These are phyloP conservation scores for Colletotrichum sp. DNA, from an alignment of 2,329 filamentous ascomycete genomes.

Conservation along the genomic window DNA sequence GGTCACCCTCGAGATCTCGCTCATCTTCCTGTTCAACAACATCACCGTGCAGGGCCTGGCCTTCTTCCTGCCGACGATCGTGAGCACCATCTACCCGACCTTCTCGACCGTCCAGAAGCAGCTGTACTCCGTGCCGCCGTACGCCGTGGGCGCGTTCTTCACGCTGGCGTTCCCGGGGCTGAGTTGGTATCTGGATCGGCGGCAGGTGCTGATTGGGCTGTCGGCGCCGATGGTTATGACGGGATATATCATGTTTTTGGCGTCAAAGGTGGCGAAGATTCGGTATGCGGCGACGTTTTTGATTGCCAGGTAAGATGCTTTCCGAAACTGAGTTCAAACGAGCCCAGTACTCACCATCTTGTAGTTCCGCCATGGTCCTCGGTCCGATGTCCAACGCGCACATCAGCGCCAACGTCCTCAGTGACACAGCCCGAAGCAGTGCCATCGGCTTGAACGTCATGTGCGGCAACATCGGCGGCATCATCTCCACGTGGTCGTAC, in stretches of 20 bases:
- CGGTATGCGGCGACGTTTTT: slow-evolving; percentile 76
- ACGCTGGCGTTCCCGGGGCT: slow-evolving; percentile 65
- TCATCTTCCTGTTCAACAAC: slow-evolving; percentile 70
- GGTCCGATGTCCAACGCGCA: slow-evolving; percentile 72
- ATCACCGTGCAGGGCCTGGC: slow-evolving; percentile 74
- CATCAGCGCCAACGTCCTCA: slow-evolving; percentile 72
- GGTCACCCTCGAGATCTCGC: slow-evolving; percentile 58
- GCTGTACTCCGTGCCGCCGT: slow-evolving; percentile 73
- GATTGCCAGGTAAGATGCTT: slow-evolving; percentile 49
- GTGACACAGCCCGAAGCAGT: slow-evolving; percentile 70
- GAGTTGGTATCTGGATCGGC: slow-evolving; percentile 64
- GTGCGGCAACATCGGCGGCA: slow-evolving; percentile 74
- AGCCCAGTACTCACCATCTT: too few relatives aligned
- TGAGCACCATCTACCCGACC: slow-evolving; percentile 68
- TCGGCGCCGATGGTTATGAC: slow-evolving; percentile 68
- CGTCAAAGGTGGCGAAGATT: slow-evolving; percentile 51
- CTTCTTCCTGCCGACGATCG: slow-evolving; percentile 74
- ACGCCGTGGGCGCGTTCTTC: slow-evolving; percentile 72
- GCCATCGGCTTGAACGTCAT: slow-evolving; percentile 72
- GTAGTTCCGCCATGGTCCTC: slow-evolving; percentile 65
- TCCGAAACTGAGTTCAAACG: fast-evolving
- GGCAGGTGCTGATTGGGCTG: slow-evolving; percentile 65
- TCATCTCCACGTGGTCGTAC: slow-evolving; percentile 71
- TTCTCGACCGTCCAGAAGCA: slow-evolving; percentile 66
- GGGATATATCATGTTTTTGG: slow-evolving; percentile 75